phyloP scores from a whole-genome alignment of 2,329 filamentous ascomycete genomes.

The Microcyclosporella mali region DNA sequence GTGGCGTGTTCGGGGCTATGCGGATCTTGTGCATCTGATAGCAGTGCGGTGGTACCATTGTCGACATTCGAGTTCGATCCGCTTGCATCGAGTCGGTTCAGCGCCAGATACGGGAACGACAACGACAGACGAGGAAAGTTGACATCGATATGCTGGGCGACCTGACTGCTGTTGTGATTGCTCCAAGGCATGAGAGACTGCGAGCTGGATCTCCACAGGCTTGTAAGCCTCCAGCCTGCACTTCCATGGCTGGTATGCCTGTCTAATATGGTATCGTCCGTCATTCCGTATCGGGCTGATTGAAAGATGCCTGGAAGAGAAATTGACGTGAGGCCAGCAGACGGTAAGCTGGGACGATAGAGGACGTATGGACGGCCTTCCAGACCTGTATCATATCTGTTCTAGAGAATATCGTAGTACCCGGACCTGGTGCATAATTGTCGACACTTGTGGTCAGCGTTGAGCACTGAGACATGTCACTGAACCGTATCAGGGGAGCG shows the following conservation, averaged over 20 bases:
- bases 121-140: not conserved
- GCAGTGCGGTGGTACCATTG: not conserved
- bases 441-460: too few species aligned
- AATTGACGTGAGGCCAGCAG: too few species aligned
- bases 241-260: constrained; percentile 1
- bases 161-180: constrained; percentile 1
- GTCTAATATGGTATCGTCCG: too few species aligned
- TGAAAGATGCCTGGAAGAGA: too few species aligned
- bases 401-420: too few species aligned
- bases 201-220: not conserved
- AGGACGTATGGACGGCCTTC: too few species aligned
- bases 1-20: not conserved
- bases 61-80: not conserved
- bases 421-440: too few species aligned
- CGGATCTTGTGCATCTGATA: not conserved
- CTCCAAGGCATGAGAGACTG: not conserved
- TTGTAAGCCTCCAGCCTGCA: constrained; percentile 2
- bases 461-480: too few species aligned
- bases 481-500: too few species aligned
- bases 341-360: too few species aligned
- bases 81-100: not conserved
- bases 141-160: not conserved
- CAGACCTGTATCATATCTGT: too few species aligned
- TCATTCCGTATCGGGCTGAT: too few species aligned
- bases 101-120: not conserved